These are phyloP conservation scores for Schizosaccharomyces japonicus DNA, from an alignment of 805 yeast species.

Conservation along the genomic window DNA sequence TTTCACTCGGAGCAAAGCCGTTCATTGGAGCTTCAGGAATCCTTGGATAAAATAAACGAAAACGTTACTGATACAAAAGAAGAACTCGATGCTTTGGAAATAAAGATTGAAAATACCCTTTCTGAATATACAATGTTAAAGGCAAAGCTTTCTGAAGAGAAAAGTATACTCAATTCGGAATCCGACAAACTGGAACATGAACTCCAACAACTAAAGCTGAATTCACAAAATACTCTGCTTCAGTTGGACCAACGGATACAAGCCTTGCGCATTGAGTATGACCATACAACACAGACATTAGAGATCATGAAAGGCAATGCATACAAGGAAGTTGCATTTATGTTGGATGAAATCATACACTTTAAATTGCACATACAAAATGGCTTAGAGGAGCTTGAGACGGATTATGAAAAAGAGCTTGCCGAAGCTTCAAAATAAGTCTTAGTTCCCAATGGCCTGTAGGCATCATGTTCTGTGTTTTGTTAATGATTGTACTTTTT, in stretches of 20 bases:
- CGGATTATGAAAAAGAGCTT: conserved; percentile 16
- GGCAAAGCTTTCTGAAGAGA: conserved; percentile 28
- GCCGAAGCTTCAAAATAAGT: too few species aligned
- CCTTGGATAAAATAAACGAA: conserved; percentile 34
- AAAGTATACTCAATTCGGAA: conserved; percentile 33
- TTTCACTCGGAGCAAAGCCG: conserved; percentile 33
- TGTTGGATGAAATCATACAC: conserved; percentile 34
- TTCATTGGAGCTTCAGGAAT: conserved; percentile 31
- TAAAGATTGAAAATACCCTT: not conserved
- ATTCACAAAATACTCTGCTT: conserved; percentile 26
- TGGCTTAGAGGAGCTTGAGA: conserved; percentile 35
- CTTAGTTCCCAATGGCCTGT: too few species aligned
- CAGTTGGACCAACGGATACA: conserved; percentile 28
- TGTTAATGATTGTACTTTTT: too few species aligned
- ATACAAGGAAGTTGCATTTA: conserved; percentile 29
- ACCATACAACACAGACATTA: conserved; percentile 26
- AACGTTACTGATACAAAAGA: conserved; percentile 13
- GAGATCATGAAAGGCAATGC: conserved; percentile 25
- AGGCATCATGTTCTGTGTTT: too few species aligned
- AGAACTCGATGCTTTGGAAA: not conserved
- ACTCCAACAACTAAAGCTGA: conserved; percentile 25
- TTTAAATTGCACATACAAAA: conserved; percentile 48
- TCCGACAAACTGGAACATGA: conserved; percentile 41
- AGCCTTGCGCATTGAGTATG: conserved; percentile 28
- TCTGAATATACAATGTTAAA: conserved; percentile 8